Percentiles rank a stretch among this genome's conserved stretches.
These are phyloP conservation scores for Zygotorulaspora florentina DNA, from an alignment of 805 yeast genomes.

Conservation along the genomic window DNA sequence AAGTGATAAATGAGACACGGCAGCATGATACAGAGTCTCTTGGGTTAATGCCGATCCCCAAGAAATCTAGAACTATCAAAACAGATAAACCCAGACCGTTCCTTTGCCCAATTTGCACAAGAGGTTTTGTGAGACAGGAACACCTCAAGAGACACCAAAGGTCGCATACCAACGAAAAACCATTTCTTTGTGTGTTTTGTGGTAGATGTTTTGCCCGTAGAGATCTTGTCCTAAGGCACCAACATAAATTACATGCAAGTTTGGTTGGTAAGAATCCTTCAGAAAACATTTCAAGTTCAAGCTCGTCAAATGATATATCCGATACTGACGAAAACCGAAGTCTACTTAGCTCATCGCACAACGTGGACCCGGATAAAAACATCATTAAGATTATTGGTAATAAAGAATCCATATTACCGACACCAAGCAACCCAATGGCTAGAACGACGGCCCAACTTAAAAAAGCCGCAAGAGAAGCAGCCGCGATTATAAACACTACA, in stretches of 20 bases:
- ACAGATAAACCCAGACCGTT: slow-evolving; percentile 95
- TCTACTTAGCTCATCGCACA: slow-evolving; percentile 22
- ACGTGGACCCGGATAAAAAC: slow-evolving; percentile 28
- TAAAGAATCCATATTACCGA: slow-evolving; percentile 38
- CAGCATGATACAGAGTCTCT: background rate
- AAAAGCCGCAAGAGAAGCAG: slow-evolving; percentile 24
- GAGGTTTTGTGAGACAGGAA: slow-evolving; percentile 93
- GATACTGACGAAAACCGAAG: slow-evolving; percentile 7
- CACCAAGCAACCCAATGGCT: slow-evolving; percentile 27
- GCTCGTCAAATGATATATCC: slow-evolving; percentile 7
- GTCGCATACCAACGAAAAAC: slow-evolving; percentile 93
- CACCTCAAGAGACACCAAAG: slow-evolving; percentile 92
- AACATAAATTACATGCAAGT: slow-evolving; percentile 78
- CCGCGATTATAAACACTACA: slow-evolving; percentile 1
- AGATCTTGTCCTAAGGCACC: slow-evolving; percentile 84
- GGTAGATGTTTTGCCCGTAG: slow-evolving; percentile 94
- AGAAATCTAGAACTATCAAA: slow-evolving; percentile 75
- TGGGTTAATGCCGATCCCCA: slow-evolving; percentile 66
- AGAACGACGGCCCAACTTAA: slow-evolving; percentile 33
- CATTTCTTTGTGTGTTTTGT: slow-evolving; percentile 93
- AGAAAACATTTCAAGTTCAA: slow-evolving; percentile 5
- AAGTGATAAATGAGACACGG: background rate
- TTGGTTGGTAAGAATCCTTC: slow-evolving; percentile 37
- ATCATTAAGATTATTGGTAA: slow-evolving; percentile 39
- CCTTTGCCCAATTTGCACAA: slow-evolving; percentile 81